Percentiles rank a stretch among this genome's conserved stretches.
These are phyloP conservation scores for Thelonectria discophora DNA, from an alignment of 2,329 filamentous ascomycete genomes.

Conservation along the genomic window DNA sequence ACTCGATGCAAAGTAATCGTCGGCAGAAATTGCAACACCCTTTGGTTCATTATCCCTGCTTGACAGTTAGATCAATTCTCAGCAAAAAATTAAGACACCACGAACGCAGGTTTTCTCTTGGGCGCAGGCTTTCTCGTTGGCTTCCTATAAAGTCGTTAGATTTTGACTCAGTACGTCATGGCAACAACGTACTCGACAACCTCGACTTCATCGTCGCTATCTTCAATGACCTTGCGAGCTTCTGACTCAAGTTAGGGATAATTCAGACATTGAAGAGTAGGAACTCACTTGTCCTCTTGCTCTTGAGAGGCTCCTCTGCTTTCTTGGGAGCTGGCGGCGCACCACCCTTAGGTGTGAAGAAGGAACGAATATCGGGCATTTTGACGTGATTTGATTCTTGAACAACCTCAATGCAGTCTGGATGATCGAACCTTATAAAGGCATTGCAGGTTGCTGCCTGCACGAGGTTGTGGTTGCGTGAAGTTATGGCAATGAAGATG, in stretches of 20 bases:
- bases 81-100: not conserved
- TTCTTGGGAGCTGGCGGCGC: conserved; percentile 62
- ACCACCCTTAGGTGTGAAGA: conserved; percentile 82
- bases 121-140: conserved; percentile 57
- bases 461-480: conserved; percentile 26
- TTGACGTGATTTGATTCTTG: conserved; percentile 13
- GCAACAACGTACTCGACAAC: conserved; percentile 55
- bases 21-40: conserved; percentile 63
- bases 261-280: not conserved
- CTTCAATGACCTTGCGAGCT: conserved; percentile 77
- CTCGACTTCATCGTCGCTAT: conserved; percentile 79
- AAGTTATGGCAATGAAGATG: conserved; percentile 35
- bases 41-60: conserved; percentile 53
- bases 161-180: conserved; percentile 5
- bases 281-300: conserved; percentile 56
- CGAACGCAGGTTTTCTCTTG: conserved; percentile 66
- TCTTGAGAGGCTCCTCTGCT: conserved; percentile 54
- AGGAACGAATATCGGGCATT: conserved; percentile 93
- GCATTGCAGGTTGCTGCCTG: conserved; percentile 38
- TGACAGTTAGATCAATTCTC: conserved; percentile 11
- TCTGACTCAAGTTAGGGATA: conserved; percentile 47
- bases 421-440: conserved; percentile 32
- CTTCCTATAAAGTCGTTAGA: conserved; percentile 51
- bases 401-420: not conserved
- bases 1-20: conserved; percentile 64